These are phyloP conservation scores for Puccinia polysora DNA, from an alignment of 1,284 basidiomycete genomes.

Conservation along the genomic window DNA sequence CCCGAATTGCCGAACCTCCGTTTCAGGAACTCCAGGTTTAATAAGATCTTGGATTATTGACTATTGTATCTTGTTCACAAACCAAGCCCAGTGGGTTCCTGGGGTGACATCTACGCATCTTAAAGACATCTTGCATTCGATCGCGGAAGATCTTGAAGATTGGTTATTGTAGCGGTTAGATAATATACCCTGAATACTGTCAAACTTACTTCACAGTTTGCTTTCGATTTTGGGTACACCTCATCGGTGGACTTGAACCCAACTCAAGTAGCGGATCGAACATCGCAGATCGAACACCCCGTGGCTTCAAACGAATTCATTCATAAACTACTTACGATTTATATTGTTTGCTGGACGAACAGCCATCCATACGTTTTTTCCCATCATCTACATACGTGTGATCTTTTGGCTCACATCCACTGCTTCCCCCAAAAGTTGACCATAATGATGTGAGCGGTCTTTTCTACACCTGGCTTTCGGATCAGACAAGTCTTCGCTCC, in stretches of 20 bases:
- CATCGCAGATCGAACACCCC: too few relatives aligned
- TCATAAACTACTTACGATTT: too few relatives aligned
- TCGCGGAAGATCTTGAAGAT: background rate
- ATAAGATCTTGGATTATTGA: too few relatives aligned
- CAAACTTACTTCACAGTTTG: background rate
- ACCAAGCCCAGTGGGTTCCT: constrained; percentile 1
- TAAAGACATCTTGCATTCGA: background rate
- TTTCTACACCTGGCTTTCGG: background rate
- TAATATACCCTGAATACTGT: background rate
- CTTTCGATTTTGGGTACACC: background rate
- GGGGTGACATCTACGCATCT: background rate
- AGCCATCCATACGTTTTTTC: background rate
- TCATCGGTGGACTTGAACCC: too few relatives aligned
- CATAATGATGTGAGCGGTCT: background rate
- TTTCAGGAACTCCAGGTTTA: too few relatives aligned
- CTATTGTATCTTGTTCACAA: too few relatives aligned
- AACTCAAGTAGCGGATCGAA: too few relatives aligned
- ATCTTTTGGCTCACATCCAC: background rate
- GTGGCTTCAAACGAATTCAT: too few relatives aligned
- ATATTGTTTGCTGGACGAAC: too few relatives aligned
- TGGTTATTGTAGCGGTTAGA: background rate
- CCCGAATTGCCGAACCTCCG: too few relatives aligned
- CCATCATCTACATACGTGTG: background rate
- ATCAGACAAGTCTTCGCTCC: background rate
- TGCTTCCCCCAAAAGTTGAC: background rate